Evolutionary conservation across 257 asterid genomes (phyloP).

Genomic region (Nicotiana sylvestris): DNA sequence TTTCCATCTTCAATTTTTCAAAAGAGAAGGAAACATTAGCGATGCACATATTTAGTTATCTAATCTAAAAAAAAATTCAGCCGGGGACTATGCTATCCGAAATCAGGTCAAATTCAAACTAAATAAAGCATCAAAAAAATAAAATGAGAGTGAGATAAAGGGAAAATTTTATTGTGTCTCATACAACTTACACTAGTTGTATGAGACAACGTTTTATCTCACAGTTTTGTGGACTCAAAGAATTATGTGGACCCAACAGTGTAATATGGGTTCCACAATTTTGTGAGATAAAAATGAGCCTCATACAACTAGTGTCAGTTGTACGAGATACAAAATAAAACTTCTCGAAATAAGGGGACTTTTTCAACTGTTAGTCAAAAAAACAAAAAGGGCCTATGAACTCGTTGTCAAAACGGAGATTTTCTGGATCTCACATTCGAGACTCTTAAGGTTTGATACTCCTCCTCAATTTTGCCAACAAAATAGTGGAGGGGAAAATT

Average conservation of each 20-base stretch:
- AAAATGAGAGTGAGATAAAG: neutral
- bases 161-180: too few relatives aligned
- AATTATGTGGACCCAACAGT: too few relatives aligned
- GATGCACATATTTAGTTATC: neutral
- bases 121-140: neutral
- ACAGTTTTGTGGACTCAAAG: too few relatives aligned
- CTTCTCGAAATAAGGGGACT: neutral
- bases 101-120: neutral
- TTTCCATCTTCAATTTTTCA: neutral
- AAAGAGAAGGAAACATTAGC: neutral
- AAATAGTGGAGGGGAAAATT: conserved; percentile 2
- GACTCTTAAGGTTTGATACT: neutral
- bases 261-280: too few relatives aligned
- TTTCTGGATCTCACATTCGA: neutral
- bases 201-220: too few relatives aligned
- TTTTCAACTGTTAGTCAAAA: neutral
- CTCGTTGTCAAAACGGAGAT: neutral
- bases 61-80: neutral
- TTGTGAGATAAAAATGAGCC: too few relatives aligned
- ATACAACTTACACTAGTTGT: too few relatives aligned
- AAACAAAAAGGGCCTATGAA: neutral
- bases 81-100: neutral
- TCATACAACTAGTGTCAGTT: too few relatives aligned
- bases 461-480: neutral
- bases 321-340: too few relatives aligned